Conservation (phyloP, 257 asterid species). For the Gynochthodes officinalis region DNA sequence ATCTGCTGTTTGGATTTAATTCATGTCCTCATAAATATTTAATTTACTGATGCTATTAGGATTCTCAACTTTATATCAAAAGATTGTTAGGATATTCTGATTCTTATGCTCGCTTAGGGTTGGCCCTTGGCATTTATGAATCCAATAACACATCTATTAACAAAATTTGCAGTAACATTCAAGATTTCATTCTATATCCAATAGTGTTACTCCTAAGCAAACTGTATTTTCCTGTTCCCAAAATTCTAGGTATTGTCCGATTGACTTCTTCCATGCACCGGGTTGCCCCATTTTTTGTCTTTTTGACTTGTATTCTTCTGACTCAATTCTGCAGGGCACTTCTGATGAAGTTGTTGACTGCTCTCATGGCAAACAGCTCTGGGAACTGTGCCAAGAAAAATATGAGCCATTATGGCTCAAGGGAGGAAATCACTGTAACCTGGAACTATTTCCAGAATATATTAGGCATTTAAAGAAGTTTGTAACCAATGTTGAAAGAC, state of each 20-base stretch:
- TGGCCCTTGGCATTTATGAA: neutral
- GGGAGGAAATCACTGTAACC: conserved; percentile 57
- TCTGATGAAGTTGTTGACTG: conserved; percentile 62
- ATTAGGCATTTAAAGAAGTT: conserved; percentile 58
- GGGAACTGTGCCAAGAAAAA: conserved; percentile 52
- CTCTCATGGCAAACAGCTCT: conserved; percentile 64
- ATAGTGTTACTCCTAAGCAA: neutral
- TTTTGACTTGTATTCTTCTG: conserved; percentile 6
- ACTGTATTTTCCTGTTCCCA: neutral
- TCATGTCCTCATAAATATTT: neutral
- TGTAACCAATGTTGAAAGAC: conserved; percentile 43
- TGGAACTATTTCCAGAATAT: conserved; percentile 54
- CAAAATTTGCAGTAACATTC: neutral
- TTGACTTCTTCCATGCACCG: too few relatives aligned
- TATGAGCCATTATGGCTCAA: conserved; percentile 59
- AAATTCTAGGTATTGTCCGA: too few relatives aligned
- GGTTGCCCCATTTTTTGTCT: too few relatives aligned
- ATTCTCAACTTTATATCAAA: neutral
- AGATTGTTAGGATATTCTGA: too few relatives aligned
- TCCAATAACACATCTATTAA: neutral
- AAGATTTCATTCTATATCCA: neutral
- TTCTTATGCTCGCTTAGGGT: too few relatives aligned
- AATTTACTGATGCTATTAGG: neutral
- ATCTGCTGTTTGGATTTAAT: neutral
- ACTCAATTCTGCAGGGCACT: conserved; percentile 45